Conservation (phyloP, 306 rosid species). For the Hippophae tibetana region DNA sequence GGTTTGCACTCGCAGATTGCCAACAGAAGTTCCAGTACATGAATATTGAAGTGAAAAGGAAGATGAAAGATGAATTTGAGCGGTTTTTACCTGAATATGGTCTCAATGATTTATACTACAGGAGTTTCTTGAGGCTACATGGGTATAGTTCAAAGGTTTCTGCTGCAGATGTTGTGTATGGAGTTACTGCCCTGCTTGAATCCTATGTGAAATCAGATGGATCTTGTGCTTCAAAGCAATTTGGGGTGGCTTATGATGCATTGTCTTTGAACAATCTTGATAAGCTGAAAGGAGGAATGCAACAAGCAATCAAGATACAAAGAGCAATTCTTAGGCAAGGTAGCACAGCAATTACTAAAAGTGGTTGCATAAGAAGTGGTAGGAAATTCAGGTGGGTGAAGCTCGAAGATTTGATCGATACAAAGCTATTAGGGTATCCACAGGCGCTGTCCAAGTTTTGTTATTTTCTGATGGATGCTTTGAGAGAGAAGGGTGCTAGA, state of each 20-base stretch:
- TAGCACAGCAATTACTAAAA: constrained; percentile 67
- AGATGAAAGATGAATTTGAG: constrained; percentile 77
- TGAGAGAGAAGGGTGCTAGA: constrained; percentile 84
- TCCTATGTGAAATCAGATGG: constrained; percentile 69
- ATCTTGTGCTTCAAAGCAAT: constrained; percentile 73
- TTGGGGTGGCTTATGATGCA: constrained; percentile 78
- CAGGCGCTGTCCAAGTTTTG: constrained; percentile 90
- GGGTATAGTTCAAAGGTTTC: constrained; percentile 81
- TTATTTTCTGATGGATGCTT: constrained; percentile 90
- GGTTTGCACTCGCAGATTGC: constrained; percentile 85
- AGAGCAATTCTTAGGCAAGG: constrained; percentile 91
- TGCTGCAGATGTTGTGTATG: constrained; percentile 97
- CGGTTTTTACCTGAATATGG: constrained; percentile 78
- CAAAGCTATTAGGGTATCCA: constrained; percentile 71
- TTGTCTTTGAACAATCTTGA: constrained; percentile 66
- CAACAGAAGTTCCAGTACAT: constrained; percentile 89
- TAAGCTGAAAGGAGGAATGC: constrained; percentile 78
- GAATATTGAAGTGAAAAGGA: constrained; percentile 77
- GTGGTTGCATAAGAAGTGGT: constrained; percentile 78
- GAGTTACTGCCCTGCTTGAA: constrained; percentile 88
- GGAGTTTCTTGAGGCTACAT: constrained; percentile 66
- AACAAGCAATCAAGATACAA: constrained; percentile 71
- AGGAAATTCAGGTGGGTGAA: constrained; percentile 90
- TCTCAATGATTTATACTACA: constrained; percentile 72
- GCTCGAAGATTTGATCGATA: constrained; percentile 65